Conservation (phyloP, 2,329 filamentous ascomycete genomes). For the Mycosphaerella arachidis region DNA sequence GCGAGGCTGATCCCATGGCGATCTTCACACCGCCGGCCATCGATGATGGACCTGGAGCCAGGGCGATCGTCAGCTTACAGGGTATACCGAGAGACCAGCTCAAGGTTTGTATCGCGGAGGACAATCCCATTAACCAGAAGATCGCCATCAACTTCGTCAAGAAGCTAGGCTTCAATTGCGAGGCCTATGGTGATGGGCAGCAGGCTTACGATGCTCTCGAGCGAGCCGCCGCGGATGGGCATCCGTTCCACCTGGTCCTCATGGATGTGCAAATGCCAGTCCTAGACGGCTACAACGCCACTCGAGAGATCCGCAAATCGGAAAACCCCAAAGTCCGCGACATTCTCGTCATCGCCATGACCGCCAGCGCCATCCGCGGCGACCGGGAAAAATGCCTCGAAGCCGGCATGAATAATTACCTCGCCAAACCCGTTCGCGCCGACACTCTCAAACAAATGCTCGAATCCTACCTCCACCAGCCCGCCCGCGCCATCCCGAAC, state of each 20-base stretch:
- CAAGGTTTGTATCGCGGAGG: slow-evolving; percentile 87
- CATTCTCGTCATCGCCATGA: slow-evolving; percentile 95
- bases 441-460: slow-evolving; percentile 82
- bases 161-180: slow-evolving; percentile 78
- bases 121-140: slow-evolving; percentile 90
- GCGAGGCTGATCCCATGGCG: slow-evolving; percentile 51
- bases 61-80: slow-evolving; percentile 59
- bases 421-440: slow-evolving; percentile 89
- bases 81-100: slow-evolving; percentile 71
- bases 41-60: slow-evolving; percentile 32
- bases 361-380: slow-evolving; percentile 87
- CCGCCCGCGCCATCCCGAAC: slow-evolving; percentile 41
- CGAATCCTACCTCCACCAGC: slow-evolving; percentile 58
- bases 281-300: slow-evolving; percentile 88
- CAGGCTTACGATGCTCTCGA: slow-evolving; percentile 85
- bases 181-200: slow-evolving; percentile 84
- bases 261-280: slow-evolving; percentile 98
- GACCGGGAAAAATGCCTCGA: slow-evolving; percentile 94
- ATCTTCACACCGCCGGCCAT: slow-evolving; percentile 51
- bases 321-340: slow-evolving; percentile 69
- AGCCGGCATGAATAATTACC: slow-evolving; percentile 95
- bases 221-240: slow-evolving; percentile 62
- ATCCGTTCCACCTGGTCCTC: slow-evolving; percentile 81
- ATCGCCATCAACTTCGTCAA: slow-evolving; percentile 89
- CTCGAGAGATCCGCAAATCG: slow-evolving; percentile 74